Percentiles rank a stretch among this genome's conserved stretches.
Evolutionary conservation across 345 rosid genomes (phyloP).

Genomic region (Pseudoturritis turrita): DNA sequence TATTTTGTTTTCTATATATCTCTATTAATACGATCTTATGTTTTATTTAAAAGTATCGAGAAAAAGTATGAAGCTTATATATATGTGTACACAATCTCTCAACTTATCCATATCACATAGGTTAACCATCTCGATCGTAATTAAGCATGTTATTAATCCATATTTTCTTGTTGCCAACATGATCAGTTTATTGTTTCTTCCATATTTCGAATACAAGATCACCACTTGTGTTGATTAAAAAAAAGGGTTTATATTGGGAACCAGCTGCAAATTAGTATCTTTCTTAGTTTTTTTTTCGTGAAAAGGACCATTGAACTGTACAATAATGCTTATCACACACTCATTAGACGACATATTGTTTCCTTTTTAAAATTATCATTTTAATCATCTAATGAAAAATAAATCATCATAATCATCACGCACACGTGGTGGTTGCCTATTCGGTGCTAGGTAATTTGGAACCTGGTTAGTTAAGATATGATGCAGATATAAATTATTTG

Average conservation of each 20-base stretch:
- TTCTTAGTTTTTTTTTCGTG: background rate
- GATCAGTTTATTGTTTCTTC: background rate
- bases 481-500: conserved; percentile 10
- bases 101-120: background rate
- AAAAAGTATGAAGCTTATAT: background rate
- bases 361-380: background rate
- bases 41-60: background rate
- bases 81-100: background rate
- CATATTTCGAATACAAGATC: background rate
- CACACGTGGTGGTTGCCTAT: conserved; percentile 14
- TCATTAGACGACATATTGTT: background rate
- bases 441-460: conserved; percentile 14
- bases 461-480: conserved; percentile 18
- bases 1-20: background rate
- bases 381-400: background rate
- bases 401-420: background rate
- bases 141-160: background rate
- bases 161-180: background rate
- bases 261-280: conserved; percentile 4
- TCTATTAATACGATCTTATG: background rate
- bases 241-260: background rate
- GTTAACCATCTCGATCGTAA: background rate
- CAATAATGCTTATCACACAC: conserved; percentile 8
- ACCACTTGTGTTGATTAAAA: conserved; percentile 10
- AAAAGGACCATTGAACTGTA: conserved; percentile 4